Evolutionary conservation across 331 rosid genomes (phyloP).

Genomic region (Rosa hybrid): DNA sequence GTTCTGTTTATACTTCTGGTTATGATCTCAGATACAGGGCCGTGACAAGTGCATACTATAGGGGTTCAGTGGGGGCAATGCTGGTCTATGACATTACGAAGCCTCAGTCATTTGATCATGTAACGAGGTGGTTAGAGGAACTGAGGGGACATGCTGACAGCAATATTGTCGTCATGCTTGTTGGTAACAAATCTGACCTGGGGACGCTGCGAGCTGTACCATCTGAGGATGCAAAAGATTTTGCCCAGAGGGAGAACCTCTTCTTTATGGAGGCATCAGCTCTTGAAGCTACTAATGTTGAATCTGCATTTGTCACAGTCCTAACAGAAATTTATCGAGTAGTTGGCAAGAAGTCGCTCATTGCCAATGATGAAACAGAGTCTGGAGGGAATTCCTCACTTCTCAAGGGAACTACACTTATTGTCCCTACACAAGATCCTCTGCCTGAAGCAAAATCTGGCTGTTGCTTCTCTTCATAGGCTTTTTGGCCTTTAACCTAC

Average conservation of each 20-base stretch:
- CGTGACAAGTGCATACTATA: slow-evolving; percentile 91
- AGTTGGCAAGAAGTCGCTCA: slow-evolving; percentile 63
- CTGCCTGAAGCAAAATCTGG: slow-evolving; percentile 42
- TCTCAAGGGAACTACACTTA: slow-evolving; percentile 61
- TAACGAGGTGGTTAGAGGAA: slow-evolving; percentile 82
- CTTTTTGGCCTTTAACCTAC: slow-evolving; percentile 11
- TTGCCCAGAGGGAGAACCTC: slow-evolving; percentile 71
- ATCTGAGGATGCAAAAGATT: slow-evolving; percentile 66
- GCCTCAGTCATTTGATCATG: slow-evolving; percentile 70
- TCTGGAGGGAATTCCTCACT: slow-evolving; percentile 63
- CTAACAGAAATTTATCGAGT: slow-evolving; percentile 75
- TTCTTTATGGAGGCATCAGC: slow-evolving; percentile 96
- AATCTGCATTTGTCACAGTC: slow-evolving; percentile 71
- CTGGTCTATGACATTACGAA: slow-evolving; percentile 85
- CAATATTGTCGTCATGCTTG: slow-evolving; percentile 77
- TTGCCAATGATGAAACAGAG: slow-evolving; percentile 59
- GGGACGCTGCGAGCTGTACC: slow-evolving; percentile 69
- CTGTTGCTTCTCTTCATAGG: slow-evolving; percentile 66
- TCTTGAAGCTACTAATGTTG: slow-evolving; percentile 84
- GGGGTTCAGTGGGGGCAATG: slow-evolving; percentile 95
- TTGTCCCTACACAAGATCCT: slow-evolving; percentile 58
- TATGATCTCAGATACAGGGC: slow-evolving; percentile 81
- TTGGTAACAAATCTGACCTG: slow-evolving; percentile 90
- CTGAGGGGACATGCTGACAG: slow-evolving; percentile 76
- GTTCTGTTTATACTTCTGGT: slow-evolving; percentile 19